A percentile compares a stretch with the other conserved stretches of the same genome.
Evolutionary conservation across 2,329 filamentous ascomycete genomes (phyloP).

Genomic region (Fusarium armeniacum): DNA sequence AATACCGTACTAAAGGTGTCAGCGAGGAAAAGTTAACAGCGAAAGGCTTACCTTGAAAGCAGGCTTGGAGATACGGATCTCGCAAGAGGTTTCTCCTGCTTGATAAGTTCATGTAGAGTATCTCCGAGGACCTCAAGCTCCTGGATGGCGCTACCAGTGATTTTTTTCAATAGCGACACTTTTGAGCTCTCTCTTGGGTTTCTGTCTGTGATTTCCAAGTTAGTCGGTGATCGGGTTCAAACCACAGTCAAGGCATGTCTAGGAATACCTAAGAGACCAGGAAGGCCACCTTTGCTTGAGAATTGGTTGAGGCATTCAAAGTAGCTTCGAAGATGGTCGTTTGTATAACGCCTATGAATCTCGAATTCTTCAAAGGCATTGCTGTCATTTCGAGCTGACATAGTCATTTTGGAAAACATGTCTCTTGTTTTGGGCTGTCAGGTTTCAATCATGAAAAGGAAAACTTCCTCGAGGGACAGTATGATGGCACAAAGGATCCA

Average conservation of each 20-base stretch:
- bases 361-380: neutral
- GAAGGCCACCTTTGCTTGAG: rapidly evolving
- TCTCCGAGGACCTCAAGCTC: neutral
- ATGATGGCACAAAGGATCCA: neutral
- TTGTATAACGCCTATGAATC: neutral
- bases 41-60: neutral
- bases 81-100: neutral
- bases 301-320: neutral
- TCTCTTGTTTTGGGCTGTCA: neutral
- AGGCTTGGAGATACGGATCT: neutral
- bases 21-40: rapidly evolving
- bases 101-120: neutral
- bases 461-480: rapidly evolving
- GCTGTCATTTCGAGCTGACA: rapidly evolving
- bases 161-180: rapidly evolving
- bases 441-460: rapidly evolving
- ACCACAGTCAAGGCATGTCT: neutral
- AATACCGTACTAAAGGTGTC: neutral
- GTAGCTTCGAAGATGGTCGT: neutral
- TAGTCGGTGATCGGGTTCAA: neutral
- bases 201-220: neutral
- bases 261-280: neutral
- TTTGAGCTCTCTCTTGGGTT: neutral
- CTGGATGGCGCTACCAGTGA: neutral
- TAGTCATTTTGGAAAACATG: neutral